A percentile compares a stretch with the other conserved stretches of the same genome.
phyloP scores from a whole-genome alignment of 2,329 filamentous ascomycete genomes.

The Sporothrix brasiliensis region DNA sequence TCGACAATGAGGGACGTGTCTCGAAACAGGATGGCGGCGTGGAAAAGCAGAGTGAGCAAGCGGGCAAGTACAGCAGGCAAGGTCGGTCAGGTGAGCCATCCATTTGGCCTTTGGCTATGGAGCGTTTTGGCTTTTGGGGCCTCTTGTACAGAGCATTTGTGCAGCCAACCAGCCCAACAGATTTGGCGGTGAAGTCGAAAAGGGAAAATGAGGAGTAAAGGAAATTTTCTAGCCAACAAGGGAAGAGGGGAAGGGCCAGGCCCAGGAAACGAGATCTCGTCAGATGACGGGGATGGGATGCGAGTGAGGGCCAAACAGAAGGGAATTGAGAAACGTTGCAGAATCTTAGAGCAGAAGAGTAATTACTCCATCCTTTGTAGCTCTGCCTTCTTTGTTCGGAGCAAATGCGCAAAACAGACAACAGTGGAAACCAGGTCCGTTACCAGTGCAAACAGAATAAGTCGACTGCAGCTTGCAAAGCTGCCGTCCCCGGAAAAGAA shows the following conservation, averaged over 20 bases:
- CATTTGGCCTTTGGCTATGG: neutral
- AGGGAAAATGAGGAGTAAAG: neutral
- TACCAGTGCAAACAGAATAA: neutral
- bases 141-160: too few species aligned
- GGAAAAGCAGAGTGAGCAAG: conserved; percentile 10
- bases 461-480: neutral
- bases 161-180: conserved; percentile 13
- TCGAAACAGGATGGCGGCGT: conserved; percentile 16
- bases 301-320: neutral
- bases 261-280: neutral
- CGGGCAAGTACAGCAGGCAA: conserved; percentile 7
- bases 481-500: neutral
- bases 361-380: neutral
- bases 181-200: conserved; percentile 32
- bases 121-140: neutral
- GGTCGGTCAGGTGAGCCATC: conserved; percentile 33
- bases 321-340: conserved; percentile 4
- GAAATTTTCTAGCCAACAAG: conserved; percentile 10
- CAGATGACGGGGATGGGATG: neutral
- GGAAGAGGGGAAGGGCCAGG: neutral
- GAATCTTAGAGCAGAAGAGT: neutral
- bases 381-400: neutral
- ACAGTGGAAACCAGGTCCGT: neutral
- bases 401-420: neutral
- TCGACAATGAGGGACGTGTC: neutral